These are phyloP conservation scores for Daucus carota DNA, from an alignment of 129 eudicot genomes.

Conservation along the genomic window DNA sequence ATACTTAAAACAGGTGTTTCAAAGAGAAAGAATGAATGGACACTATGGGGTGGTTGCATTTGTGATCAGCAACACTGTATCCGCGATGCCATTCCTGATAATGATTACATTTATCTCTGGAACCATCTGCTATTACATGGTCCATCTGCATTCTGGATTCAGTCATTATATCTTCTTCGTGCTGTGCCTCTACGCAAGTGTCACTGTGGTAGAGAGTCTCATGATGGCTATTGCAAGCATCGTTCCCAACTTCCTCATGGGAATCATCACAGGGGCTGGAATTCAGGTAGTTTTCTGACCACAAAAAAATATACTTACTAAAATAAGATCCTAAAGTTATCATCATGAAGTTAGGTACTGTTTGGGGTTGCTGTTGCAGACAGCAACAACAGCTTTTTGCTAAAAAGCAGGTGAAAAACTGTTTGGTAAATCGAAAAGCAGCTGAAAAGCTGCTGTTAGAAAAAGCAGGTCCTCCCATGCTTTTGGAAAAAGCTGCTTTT, in stretches of 20 bases:
- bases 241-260: conserved; percentile 98
- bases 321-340: too few species aligned
- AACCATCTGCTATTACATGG: conserved; percentile 92
- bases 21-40: conserved; percentile 90
- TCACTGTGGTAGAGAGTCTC: conserved; percentile 96
- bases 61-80: conserved; percentile 89
- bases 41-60: conserved; percentile 94
- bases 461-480: too few species aligned
- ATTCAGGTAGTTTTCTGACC: conserved; percentile 55
- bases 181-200: conserved; percentile 90
- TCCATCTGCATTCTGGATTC: conserved; percentile 81
- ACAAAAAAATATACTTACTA: too few species aligned
- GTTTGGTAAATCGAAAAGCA: too few species aligned
- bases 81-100: conserved; percentile 90
- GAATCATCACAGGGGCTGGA: conserved; percentile 96
- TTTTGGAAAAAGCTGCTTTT: too few species aligned
- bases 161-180: conserved; percentile 84
- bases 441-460: too few species aligned
- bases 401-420: too few species aligned
- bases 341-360: too few species aligned
- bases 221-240: conserved; percentile 99
- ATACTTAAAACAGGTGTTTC: conserved; percentile 56
- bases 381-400: too few species aligned
- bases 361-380: too few species aligned
- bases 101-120: conserved; percentile 84